These are phyloP conservation scores for Candida sp. DNA, from an alignment of 1,139 yeast genomes.

Conservation along the genomic window DNA sequence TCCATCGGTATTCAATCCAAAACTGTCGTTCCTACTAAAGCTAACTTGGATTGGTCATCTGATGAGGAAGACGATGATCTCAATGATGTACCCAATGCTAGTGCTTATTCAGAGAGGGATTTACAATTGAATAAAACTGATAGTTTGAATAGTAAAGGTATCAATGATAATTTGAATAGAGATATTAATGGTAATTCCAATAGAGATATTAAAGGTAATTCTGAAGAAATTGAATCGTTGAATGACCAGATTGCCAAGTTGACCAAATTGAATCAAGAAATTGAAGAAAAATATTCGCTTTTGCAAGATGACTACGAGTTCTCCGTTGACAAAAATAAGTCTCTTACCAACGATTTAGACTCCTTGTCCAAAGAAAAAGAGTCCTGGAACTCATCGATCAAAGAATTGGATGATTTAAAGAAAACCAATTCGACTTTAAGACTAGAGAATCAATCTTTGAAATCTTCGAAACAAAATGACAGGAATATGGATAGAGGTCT, in stretches of 20 bases:
- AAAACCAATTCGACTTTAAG: conserved; percentile 33
- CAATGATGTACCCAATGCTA: conserved; percentile 5
- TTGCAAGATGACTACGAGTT: conserved; percentile 22
- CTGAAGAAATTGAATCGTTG: neutral
- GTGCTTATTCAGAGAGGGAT: neutral
- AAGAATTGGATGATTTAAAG: conserved; percentile 26
- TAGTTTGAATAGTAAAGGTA: neutral
- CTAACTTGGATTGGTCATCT: conserved; percentile 78
- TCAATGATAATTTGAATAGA: neutral
- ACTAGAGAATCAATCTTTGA: conserved; percentile 39
- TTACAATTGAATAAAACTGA: neutral
- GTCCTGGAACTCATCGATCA: conserved; percentile 10
- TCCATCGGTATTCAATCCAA: conserved; percentile 52
- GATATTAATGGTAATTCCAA: too few species aligned
- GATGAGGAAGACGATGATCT: conserved; percentile 55
- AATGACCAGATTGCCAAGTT: conserved; percentile 6
- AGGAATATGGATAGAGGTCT: neutral
- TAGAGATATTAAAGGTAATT: neutral
- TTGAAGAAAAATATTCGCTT: conserved; percentile 15
- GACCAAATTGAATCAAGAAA: conserved; percentile 13
- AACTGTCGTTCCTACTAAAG: conserved; percentile 72
- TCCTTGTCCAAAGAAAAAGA: conserved; percentile 13
- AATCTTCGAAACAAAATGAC: conserved; percentile 7
- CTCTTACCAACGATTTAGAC: conserved; percentile 21
- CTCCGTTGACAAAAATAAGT: conserved; percentile 18